Evolutionary conservation across 2,329 filamentous ascomycete species (phyloP), one percentile per base, ranked within the genome.

Genomic region (Diaporthe capsici): DNA sequence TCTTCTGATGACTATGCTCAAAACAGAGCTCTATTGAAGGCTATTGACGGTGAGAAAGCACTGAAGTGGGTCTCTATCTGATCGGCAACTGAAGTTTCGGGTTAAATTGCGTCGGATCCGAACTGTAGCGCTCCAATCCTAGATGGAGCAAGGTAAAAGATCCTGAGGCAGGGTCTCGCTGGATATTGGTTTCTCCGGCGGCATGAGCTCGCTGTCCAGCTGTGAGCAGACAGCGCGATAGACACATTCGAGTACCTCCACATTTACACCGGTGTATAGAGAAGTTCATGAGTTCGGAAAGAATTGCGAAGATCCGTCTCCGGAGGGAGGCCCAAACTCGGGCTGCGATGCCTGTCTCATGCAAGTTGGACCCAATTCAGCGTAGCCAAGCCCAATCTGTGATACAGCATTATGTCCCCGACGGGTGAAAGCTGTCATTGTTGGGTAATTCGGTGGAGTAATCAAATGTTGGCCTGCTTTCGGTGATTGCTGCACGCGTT

Each of bases 341-440:
- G 65, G 65, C 65, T 70, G 65, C n/a, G 31, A 70, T 70, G 65
- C 65, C 42, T 53, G 65, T 70, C 65, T 70, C 65, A 70, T 70
- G 65, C 65, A 70, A 55, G 65, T 13, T 70, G n/a, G 15, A 70
- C 65, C 65, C 34, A 55, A 55, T 70, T 34, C 34, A 70, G 65
- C 34, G 65, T 70, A 70, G 65, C 65, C 65, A 70, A 70, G 65
- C 34, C 49, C 22, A 55, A 55, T 39, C 65, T 22, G 65, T 70
- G 65, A 70, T 70, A 70, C 65, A 70, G 34, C 49, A 70, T 34
- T 28, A 28, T 55, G 47, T 70, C 49, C 65, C 65, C 49, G 42
- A 42, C 65, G 65, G 47, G 7, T 68, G 65, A 53, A 70, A 55
- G 49, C 49, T 13, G 65, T 55, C n/a, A 42, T 42, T 25, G 49